These are phyloP conservation scores for Cucurbita maxima DNA, from an alignment of 306 rosid species.

Conservation along the genomic window DNA sequence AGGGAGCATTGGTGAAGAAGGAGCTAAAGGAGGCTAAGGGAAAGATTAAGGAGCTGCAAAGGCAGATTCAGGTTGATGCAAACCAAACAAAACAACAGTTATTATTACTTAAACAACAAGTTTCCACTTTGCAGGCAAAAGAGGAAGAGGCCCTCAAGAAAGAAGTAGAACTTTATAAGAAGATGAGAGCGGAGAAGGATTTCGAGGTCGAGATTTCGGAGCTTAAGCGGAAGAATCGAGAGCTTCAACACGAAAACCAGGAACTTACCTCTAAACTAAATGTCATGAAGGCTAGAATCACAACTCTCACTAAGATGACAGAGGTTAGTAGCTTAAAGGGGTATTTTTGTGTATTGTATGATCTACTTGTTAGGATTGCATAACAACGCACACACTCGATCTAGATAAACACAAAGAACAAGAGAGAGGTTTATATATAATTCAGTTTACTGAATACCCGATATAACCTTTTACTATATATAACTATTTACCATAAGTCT, in stretches of 20 bases:
- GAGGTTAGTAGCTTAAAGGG: constrained; percentile 33
- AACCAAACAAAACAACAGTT: constrained; percentile 80
- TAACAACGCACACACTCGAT: too few species aligned
- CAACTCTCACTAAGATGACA: constrained; percentile 50
- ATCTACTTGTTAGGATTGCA: not conserved
- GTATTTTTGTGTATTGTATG: not conserved
- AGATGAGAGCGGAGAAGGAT: constrained; percentile 54
- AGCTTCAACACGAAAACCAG: constrained; percentile 75
- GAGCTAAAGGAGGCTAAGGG: constrained; percentile 70
- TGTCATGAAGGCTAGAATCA: constrained; percentile 47
- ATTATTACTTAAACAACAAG: constrained; percentile 86
- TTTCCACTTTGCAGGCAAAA: constrained; percentile 56
- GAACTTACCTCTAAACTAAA: constrained; percentile 57
- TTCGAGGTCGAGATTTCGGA: constrained; percentile 61
- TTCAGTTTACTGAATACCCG: too few species aligned
- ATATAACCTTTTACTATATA: too few species aligned
- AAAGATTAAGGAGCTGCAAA: constrained; percentile 82
- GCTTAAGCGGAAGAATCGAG: constrained; percentile 72
- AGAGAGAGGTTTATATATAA: too few species aligned
- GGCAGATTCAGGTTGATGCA: constrained; percentile 81
- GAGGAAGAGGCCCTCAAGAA: constrained; percentile 65
- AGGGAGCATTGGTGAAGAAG: constrained; percentile 42
- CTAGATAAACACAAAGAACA: too few species aligned
- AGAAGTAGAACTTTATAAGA: constrained; percentile 60
- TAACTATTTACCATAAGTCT: too few species aligned